Evolutionary conservation across 2,329 filamentous ascomycete genomes (phyloP).

Genomic region (Aspergillus sp.): DNA sequence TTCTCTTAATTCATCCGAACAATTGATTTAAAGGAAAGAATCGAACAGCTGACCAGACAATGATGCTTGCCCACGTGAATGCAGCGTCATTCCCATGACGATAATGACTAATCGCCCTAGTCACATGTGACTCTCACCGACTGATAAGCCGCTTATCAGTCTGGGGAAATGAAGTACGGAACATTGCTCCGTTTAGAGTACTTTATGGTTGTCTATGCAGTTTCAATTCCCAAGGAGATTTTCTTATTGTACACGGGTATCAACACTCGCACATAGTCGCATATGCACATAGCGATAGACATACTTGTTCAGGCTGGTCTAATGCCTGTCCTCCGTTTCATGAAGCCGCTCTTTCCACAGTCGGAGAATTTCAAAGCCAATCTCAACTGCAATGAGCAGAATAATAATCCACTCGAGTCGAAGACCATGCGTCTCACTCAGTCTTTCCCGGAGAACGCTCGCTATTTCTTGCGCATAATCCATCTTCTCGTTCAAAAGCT

Average conservation of each 20-base stretch:
- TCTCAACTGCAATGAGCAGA: constrained; percentile 83
- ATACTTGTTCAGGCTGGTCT: neutral
- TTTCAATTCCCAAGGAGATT: too few species aligned
- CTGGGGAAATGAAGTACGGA: neutral
- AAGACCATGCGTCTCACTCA: constrained; percentile 84
- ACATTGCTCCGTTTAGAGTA: too few species aligned
- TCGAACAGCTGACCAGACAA: neutral
- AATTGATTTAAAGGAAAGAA: neutral
- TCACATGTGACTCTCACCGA: constrained; percentile 2
- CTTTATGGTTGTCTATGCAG: too few species aligned
- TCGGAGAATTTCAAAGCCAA: constrained; percentile 74
- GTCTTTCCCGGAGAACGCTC: constrained; percentile 74
- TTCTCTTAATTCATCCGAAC: neutral
- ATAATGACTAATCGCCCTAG: constrained; percentile 1
- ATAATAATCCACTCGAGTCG: constrained; percentile 95
- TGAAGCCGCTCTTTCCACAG: constrained; percentile 58
- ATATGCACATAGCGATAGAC: neutral
- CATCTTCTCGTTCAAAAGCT: constrained; percentile 91
- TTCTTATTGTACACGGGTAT: neutral
- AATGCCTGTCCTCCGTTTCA: constrained; percentile 23
- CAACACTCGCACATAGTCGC: neutral
- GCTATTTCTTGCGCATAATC: constrained; percentile 97
- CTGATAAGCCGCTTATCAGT: constrained; percentile 1
- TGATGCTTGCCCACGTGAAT: constrained; percentile 4
- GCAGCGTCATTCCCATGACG: constrained; percentile 2